A percentile compares a stretch with the other conserved stretches of the same genome.
These are phyloP conservation scores for Pythium dissimile DNA, from an alignment of 352 stramenopile species.

Conservation along the genomic window DNA sequence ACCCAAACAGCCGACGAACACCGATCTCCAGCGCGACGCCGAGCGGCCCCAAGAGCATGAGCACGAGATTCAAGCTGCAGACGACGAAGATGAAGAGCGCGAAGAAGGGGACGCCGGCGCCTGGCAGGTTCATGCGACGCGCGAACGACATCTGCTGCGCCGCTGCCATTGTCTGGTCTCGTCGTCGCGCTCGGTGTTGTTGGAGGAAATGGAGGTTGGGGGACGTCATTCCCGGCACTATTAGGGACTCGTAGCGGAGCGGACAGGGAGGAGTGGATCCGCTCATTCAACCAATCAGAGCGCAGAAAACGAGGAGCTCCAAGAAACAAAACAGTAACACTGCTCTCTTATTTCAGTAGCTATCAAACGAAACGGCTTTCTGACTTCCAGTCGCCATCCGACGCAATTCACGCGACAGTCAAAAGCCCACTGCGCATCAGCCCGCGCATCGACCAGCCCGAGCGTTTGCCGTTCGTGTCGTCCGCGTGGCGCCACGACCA, in stretches of 20 bases:
- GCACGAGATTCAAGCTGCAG: slow-evolving; percentile 22
- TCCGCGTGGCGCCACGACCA: slow-evolving; percentile 33
- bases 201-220: no score
- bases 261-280: slow-evolving; percentile 5
- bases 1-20: slow-evolving; percentile 5
- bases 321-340: no score
- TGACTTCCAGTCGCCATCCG: background rate
- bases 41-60: slow-evolving; percentile 26
- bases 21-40: slow-evolving; percentile 24
- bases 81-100: slow-evolving; percentile 10
- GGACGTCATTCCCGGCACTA: background rate
- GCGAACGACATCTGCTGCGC: slow-evolving; percentile 2
- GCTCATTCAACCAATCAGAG: slow-evolving; percentile 18
- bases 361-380: no score
- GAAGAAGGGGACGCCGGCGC: slow-evolving; percentile 20
- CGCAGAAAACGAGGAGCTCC: background rate
- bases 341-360: no score
- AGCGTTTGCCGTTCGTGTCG: slow-evolving; percentile 17
- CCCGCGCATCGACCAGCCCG: slow-evolving; percentile 27
- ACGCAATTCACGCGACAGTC: no score
- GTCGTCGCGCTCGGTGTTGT: no score
- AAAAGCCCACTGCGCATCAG: slow-evolving; percentile 14
- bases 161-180: background rate
- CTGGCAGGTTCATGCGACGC: slow-evolving; percentile 12
- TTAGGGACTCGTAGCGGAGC: no score